Evolutionary conservation across 2,329 filamentous ascomycete genomes (phyloP).

Genomic region (Lasiodiplodia hormozganensis): DNA sequence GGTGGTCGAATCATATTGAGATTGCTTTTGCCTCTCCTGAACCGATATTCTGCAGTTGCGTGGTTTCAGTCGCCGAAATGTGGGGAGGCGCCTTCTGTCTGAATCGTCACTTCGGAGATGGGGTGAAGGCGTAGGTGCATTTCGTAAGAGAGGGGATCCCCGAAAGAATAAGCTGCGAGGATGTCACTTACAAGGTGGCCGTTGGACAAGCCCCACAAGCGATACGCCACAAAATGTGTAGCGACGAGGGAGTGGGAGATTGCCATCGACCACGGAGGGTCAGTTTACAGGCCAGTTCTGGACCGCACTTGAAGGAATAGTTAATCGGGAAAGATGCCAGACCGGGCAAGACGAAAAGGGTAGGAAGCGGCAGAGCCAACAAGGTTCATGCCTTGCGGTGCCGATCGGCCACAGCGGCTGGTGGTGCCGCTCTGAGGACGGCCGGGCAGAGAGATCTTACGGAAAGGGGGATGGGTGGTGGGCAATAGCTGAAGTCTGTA

Average conservation of each 20-base stretch:
- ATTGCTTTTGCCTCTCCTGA: constrained; percentile 1
- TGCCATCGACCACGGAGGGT: neutral
- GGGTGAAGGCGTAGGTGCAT: neutral
- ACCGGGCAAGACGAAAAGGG: neutral
- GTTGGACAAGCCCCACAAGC: neutral
- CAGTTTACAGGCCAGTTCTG: constrained; percentile 1
- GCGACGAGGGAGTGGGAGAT: neutral
- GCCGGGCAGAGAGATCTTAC: neutral
- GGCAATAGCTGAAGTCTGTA: constrained; percentile 14
- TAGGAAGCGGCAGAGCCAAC: constrained; percentile 11
- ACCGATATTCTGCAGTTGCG: neutral
- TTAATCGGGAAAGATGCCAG: constrained; percentile 21
- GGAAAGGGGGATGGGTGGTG: neutral
- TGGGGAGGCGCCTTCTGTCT: constrained; percentile 1
- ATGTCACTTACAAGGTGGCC: neutral
- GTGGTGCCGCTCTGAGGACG: neutral
- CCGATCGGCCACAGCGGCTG: constrained; percentile 13
- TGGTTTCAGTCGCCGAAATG: constrained; percentile 2
- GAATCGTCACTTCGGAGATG: neutral
- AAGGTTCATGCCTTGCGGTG: constrained; percentile 6
- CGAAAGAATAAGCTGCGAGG: neutral
- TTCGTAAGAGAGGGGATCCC: neutral
- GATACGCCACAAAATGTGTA: neutral
- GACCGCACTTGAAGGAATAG: neutral
- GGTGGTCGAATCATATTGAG: neutral